Percentiles rank a stretch among this genome's conserved stretches.
Evolutionary conservation across 2,329 filamentous ascomycete genomes (phyloP).

Genomic region (Colletotrichum musicola): DNA sequence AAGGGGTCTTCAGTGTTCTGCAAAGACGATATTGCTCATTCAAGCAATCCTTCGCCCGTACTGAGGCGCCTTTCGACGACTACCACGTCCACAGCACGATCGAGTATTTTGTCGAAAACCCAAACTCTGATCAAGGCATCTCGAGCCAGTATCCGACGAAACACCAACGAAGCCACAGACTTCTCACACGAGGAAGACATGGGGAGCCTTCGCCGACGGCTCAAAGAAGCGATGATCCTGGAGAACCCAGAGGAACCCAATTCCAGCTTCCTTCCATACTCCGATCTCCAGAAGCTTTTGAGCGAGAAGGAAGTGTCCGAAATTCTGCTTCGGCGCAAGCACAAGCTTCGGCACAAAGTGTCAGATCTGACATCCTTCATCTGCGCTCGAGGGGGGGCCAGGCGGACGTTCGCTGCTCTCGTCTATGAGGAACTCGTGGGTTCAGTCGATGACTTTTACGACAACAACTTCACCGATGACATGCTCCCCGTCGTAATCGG

Average conservation of each 20-base stretch:
- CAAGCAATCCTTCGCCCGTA: no score
- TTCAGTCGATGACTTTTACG: neutral
- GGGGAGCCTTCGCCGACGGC: neutral
- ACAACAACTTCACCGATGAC: neutral
- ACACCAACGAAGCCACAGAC: neutral
- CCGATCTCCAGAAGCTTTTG: neutral
- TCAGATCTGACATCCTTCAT: neutral
- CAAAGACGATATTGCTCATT: no score
- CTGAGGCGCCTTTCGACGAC: neutral
- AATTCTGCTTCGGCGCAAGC: rapidly evolving
- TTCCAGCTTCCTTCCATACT: neutral
- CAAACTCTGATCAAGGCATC: neutral
- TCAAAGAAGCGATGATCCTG: neutral
- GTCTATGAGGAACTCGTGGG: rapidly evolving
- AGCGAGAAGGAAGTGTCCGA: neutral
- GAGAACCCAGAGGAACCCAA: neutral
- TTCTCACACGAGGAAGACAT: neutral
- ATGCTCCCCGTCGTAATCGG: neutral
- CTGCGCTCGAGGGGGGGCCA: neutral
- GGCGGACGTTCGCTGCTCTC: neutral
- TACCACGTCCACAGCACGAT: neutral
- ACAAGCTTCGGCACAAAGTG: rapidly evolving
- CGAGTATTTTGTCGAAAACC: neutral
- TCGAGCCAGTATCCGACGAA: neutral
- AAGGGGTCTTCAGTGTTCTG: no score